These are phyloP conservation scores for Herpotrichia juniperi DNA, from an alignment of 2,329 filamentous ascomycete species.

Conservation along the genomic window DNA sequence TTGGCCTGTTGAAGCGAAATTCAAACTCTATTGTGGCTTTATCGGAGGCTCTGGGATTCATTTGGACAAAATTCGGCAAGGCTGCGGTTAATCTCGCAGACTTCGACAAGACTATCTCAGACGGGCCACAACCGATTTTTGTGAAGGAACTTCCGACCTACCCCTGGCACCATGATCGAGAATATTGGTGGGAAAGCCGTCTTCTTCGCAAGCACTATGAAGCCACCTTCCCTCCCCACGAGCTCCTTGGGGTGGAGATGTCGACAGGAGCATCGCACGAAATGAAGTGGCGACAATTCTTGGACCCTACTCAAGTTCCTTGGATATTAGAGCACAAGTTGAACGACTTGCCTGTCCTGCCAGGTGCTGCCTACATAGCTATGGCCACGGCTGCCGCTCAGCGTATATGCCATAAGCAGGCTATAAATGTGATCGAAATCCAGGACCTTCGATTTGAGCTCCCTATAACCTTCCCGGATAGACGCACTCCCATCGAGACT, in stretches of 20 bases:
- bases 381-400: slow-evolving; percentile 40
- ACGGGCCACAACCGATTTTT: not conserved
- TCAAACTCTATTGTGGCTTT: slow-evolving; percentile 29
- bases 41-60: slow-evolving; percentile 15
- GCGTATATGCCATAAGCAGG: slow-evolving; percentile 5
- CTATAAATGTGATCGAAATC: slow-evolving; percentile 6
- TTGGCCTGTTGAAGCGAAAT: slow-evolving; percentile 24
- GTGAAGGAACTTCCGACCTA: slow-evolving; percentile 23
- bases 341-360: slow-evolving; percentile 46
- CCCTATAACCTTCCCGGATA: slow-evolving; percentile 10
- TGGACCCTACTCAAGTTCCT: slow-evolving; percentile 6
- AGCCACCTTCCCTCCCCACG: slow-evolving; percentile 9
- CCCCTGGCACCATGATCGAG: slow-evolving; percentile 6
- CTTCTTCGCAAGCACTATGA: slow-evolving; percentile 8
- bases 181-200: slow-evolving; percentile 19
- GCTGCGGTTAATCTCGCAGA: slow-evolving; percentile 21
- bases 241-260: slow-evolving; percentile 10
- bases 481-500: slow-evolving; percentile 7
- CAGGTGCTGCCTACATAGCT: slow-evolving; percentile 50
- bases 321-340: slow-evolving; percentile 18
- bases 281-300: slow-evolving; percentile 15
- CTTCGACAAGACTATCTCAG: slow-evolving; percentile 12
- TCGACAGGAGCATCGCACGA: not conserved
- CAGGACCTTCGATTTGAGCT: not conserved
- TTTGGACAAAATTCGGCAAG: slow-evolving; percentile 42